Conservation (phyloP, 2,329 filamentous ascomycete genomes). For the Pyricularia sp. region DNA sequence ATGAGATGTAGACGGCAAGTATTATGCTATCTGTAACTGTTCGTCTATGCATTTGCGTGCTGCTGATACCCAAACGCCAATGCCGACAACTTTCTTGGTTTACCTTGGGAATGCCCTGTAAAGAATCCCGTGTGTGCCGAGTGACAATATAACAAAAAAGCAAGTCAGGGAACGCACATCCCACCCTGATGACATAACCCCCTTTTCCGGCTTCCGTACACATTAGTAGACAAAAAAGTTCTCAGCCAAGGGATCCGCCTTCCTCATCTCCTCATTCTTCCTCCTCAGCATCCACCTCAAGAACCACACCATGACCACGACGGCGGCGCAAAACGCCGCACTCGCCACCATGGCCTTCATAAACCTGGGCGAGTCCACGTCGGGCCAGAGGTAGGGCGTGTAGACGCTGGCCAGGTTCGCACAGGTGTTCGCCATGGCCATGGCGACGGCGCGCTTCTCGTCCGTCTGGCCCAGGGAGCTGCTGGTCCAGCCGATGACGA, state of each 20-base stretch:
- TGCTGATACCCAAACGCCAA: background rate
- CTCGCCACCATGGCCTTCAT: background rate
- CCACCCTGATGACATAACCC: background rate
- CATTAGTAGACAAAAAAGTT: background rate
- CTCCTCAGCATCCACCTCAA: background rate
- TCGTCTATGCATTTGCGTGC: background rate
- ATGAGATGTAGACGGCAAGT: background rate
- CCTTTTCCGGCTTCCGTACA: background rate
- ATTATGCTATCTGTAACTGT: background rate
- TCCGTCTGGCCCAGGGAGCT: constrained; percentile 59
- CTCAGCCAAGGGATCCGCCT: background rate
- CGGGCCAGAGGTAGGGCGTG: background rate
- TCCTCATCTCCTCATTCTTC: background rate
- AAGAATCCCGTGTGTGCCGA: background rate
- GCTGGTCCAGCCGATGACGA: constrained; percentile 61
- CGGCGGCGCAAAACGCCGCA: background rate
- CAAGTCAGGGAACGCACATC: too few relatives aligned
- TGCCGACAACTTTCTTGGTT: background rate
- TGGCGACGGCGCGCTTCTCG: constrained; percentile 53
- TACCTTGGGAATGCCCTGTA: background rate
- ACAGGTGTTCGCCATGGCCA: constrained; percentile 49
- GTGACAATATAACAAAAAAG: background rate
- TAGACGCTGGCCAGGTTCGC: constrained; percentile 1
- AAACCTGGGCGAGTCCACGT: background rate
- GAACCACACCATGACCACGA: background rate